These are phyloP conservation scores for Nitzschia sp. DNA, from an alignment of 108 stramenopile genomes.

Conservation along the genomic window DNA sequence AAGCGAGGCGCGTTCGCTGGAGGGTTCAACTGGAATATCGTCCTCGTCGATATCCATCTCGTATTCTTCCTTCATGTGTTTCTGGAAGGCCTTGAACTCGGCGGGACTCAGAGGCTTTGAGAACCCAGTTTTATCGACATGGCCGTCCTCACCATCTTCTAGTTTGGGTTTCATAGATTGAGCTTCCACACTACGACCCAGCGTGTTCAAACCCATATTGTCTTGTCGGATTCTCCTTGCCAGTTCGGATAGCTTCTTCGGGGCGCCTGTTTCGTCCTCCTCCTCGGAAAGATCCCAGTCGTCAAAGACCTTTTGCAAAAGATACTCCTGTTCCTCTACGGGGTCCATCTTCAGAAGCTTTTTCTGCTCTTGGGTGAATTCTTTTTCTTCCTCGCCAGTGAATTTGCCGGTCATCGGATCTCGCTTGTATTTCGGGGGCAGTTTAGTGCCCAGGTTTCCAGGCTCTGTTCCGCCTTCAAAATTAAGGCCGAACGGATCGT, in stretches of 20 bases:
- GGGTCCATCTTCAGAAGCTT: conserved; percentile 59
- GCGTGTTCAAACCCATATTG: conserved; percentile 62
- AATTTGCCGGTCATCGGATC: conserved; percentile 80
- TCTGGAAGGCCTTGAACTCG: conserved; percentile 60
- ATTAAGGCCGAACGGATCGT: conserved; percentile 62
- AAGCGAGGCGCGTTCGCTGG: conserved; percentile 8
- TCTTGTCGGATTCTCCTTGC: conserved; percentile 66
- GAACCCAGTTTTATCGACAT: conserved; percentile 33
- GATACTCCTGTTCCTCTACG: conserved; percentile 37
- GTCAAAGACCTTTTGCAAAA: conserved; percentile 34
- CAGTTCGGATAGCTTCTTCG: conserved; percentile 34
- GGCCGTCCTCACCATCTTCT: conserved; percentile 37
- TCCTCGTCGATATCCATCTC: conserved; percentile 49
- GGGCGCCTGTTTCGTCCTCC: conserved; percentile 14
- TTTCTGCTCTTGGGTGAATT: conserved; percentile 51
- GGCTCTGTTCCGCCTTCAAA: conserved; percentile 48
- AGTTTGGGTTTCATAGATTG: conserved; percentile 24
- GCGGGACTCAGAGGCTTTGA: conserved; percentile 51
- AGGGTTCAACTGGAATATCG: conserved; percentile 49
- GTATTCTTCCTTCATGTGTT: conserved; percentile 56
- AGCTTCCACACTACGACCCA: conserved; percentile 67
- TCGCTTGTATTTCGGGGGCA: conserved; percentile 72
- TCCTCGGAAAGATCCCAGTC: conserved; percentile 35
- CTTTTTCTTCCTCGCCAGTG: conserved; percentile 61
- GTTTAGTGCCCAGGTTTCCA: conserved; percentile 44